A percentile compares a stretch with the other conserved stretches of the same genome.
phyloP scores from a whole-genome alignment of 1,284 basidiomycete species.

The Marasmius oreades region DNA sequence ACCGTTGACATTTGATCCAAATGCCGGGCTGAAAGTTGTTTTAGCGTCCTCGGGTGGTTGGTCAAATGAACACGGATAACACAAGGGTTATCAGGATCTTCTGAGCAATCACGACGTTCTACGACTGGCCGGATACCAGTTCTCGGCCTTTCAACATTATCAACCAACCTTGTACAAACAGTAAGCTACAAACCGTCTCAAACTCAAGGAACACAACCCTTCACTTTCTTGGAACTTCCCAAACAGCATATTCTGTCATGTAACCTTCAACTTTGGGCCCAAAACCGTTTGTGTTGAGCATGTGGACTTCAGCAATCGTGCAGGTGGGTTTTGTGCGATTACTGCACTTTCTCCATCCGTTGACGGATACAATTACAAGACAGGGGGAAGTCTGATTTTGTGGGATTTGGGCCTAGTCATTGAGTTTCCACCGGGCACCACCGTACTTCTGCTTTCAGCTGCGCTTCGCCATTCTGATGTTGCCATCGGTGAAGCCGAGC shows the following conservation, averaged over 20 bases:
- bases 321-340: slow-evolving; percentile 3
- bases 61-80: not conserved
- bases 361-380: not conserved
- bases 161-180: not conserved
- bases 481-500: not conserved
- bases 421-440: not conserved
- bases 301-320: slow-evolving; percentile 5
- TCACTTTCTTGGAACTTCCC: not conserved
- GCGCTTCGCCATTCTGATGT: slow-evolving; percentile 2
- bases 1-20: not conserved
- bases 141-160: no score
- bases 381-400: slow-evolving; percentile 2
- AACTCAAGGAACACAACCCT: not conserved
- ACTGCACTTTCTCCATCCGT: not conserved
- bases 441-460: slow-evolving; percentile 1
- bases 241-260: slow-evolving; percentile 3
- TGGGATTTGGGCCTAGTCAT: slow-evolving; percentile 1
- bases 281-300: slow-evolving; percentile 4
- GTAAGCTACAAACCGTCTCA: not conserved
- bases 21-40: not conserved
- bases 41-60: not conserved
- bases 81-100: no score
- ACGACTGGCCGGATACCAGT: no score
- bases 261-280: slow-evolving; percentile 7
- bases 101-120: no score